phyloP scores from a whole-genome alignment of 208 protist species.

The Histomonas meleagridis region DNA sequence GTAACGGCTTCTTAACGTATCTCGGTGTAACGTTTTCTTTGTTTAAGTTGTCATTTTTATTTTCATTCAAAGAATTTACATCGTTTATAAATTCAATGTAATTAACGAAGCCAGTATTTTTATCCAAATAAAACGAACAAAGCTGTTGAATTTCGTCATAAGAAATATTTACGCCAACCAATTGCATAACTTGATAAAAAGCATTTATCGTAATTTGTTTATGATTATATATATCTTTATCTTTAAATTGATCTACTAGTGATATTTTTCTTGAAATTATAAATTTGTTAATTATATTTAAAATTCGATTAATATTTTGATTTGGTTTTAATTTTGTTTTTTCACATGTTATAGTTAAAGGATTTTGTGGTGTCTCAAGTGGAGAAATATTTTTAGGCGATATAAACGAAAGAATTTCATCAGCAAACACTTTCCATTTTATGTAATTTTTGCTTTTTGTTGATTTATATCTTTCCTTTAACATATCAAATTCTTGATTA shows the following conservation, averaged over 20 bases:
- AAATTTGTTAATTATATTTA: slow-evolving; percentile 2
- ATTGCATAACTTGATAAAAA: slow-evolving; percentile 24
- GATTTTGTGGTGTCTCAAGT: neutral
- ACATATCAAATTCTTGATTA: neutral
- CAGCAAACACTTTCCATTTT: neutral
- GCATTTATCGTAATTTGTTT: neutral
- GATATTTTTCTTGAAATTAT: neutral
- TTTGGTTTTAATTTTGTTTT: neutral
- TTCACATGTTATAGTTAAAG: neutral
- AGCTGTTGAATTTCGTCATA: neutral
- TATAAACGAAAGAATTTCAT: neutral
- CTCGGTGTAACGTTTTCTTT: neutral
- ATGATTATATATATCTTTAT: slow-evolving; percentile 24
- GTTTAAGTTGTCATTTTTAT: neutral
- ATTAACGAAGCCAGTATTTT: neutral
- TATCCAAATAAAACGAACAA: neutral
- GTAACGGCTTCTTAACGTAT: neutral
- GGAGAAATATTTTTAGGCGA: neutral
- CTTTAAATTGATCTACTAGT: neutral
- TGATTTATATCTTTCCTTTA: neutral
- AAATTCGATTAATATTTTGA: neutral
- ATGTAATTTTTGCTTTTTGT: neutral
- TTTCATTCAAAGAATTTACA: neutral
- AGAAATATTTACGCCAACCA: neutral
- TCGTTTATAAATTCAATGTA: neutral